Conservation (phyloP, 164 flowering plant species). For the Warburgia ugandensis region DNA sequence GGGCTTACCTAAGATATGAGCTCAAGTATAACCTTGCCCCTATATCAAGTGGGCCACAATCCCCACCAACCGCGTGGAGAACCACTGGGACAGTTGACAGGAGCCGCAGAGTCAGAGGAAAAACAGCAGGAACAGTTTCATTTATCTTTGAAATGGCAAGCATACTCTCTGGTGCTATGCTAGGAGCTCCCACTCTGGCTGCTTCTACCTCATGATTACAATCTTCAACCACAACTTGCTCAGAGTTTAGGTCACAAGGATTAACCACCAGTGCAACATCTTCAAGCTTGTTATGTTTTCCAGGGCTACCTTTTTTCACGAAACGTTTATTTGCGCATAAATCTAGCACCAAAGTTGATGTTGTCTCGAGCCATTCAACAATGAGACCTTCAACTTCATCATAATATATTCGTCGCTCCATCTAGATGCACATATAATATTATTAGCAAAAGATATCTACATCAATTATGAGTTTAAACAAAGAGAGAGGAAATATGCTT, state of each 20-base stretch:
- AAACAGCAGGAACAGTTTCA: slow-evolving; percentile 43
- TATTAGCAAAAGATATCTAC: too few relatives aligned
- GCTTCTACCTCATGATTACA: slow-evolving; percentile 3
- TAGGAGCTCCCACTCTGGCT: slow-evolving; percentile 3
- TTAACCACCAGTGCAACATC: slow-evolving; percentile 52
- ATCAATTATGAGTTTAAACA: not conserved
- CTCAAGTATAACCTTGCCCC: slow-evolving; percentile 64
- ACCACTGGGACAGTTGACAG: slow-evolving; percentile 71
- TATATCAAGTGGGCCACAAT: slow-evolving; percentile 73
- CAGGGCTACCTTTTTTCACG: slow-evolving; percentile 32
- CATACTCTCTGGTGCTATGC: slow-evolving; percentile 3
- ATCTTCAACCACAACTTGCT: slow-evolving; percentile 7
- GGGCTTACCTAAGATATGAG: slow-evolving; percentile 44
- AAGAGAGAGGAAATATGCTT: slow-evolving; percentile 16
- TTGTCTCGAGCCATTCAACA: slow-evolving; percentile 81
- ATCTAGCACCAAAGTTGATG: slow-evolving; percentile 65
- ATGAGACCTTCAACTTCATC: slow-evolving; percentile 80
- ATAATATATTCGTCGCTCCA: slow-evolving; percentile 83
- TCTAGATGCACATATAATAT: slow-evolving; percentile 22
- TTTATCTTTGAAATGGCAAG: slow-evolving; percentile 5
- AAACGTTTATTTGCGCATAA: slow-evolving; percentile 26
- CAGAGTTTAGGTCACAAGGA: slow-evolving; percentile 31
- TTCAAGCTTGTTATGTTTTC: slow-evolving; percentile 42
- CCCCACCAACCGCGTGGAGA: slow-evolving; percentile 82
- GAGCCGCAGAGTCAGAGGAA: slow-evolving; percentile 61